Conservation (phyloP, 306 rosid genomes). For the Quercus wislizeni region DNA sequence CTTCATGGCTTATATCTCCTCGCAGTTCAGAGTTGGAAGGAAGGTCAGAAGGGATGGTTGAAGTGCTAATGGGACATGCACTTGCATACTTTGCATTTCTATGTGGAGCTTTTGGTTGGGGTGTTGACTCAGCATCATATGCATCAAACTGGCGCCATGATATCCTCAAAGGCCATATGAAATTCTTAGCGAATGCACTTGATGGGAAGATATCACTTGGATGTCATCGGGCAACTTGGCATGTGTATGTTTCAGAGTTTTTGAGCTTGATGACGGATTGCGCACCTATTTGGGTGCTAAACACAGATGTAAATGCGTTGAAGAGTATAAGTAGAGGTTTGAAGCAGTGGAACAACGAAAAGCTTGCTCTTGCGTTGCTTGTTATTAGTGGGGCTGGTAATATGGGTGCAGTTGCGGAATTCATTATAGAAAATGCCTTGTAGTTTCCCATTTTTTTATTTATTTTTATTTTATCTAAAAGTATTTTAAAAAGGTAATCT, state of each 20-base stretch:
- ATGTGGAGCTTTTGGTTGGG: conserved; percentile 93
- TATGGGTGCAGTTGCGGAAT: conserved; percentile 90
- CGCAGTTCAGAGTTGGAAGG: conserved; percentile 59
- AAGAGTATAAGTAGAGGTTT: conserved; percentile 81
- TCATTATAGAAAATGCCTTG: conserved; percentile 55
- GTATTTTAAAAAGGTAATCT: neutral
- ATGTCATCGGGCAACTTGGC: conserved; percentile 87
- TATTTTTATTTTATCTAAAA: neutral
- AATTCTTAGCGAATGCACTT: conserved; percentile 90
- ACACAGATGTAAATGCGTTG: conserved; percentile 70
- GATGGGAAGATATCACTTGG: conserved; percentile 94
- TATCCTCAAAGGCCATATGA: conserved; percentile 72
- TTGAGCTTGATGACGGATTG: conserved; percentile 84
- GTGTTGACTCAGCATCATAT: conserved; percentile 76
- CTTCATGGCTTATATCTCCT: conserved; percentile 87
- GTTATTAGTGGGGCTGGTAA: conserved; percentile 67
- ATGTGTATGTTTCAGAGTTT: conserved; percentile 76
- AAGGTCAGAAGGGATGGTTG: conserved; percentile 66
- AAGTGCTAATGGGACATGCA: conserved; percentile 85
- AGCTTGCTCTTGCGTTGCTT: conserved; percentile 83
- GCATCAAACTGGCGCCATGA: conserved; percentile 82
- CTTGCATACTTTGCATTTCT: conserved; percentile 81
- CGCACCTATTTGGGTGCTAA: conserved; percentile 82
- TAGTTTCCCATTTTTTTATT: conserved; percentile 15
- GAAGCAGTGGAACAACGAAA: conserved; percentile 75